Evolutionary conservation across 2,329 filamentous ascomycete species (phyloP).

Genomic region (Paecilomyces variotii): DNA sequence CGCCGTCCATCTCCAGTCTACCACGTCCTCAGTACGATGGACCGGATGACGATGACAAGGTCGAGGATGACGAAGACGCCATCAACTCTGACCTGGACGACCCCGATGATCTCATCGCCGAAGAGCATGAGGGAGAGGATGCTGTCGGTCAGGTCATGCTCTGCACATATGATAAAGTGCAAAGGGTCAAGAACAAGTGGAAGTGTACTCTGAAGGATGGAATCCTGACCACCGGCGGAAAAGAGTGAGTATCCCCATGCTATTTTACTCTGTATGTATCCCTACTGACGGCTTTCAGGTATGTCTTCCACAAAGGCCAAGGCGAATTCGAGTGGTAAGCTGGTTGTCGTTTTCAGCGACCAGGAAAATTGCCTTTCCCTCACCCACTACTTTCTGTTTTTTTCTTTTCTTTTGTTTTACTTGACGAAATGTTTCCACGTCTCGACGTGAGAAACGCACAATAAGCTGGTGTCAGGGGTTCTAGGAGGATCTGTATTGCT

Average conservation of each 20-base stretch:
- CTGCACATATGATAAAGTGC: constrained; percentile 98
- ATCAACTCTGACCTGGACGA: constrained; percentile 99
- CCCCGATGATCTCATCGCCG: constrained; percentile 73
- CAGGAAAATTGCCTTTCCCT: neutral
- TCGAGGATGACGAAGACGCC: constrained; percentile 74
- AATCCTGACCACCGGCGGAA: constrained; percentile 84
- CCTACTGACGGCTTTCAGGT: constrained; percentile 42
- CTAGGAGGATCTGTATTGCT: neutral
- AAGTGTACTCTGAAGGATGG: constrained; percentile 99
- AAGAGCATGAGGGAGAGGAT: constrained; percentile 82
- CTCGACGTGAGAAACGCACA: neutral
- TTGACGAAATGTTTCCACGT: neutral
- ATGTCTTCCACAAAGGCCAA: constrained; percentile 94
- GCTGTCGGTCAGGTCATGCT: constrained; percentile 85
- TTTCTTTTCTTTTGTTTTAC: neutral
- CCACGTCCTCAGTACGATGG: constrained; percentile 50
- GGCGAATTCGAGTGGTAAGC: constrained; percentile 97
- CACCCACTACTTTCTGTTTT: neutral
- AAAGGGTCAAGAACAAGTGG: constrained; percentile 98
- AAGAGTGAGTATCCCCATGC: constrained; percentile 55
- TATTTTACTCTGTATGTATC: neutral
- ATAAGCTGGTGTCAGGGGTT: neutral
- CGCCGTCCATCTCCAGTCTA: constrained; percentile 9
- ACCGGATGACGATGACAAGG: constrained; percentile 45
- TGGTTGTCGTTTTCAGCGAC: neutral